Conservation (phyloP, 306 rosid species). For the Datisca glomerata region DNA sequence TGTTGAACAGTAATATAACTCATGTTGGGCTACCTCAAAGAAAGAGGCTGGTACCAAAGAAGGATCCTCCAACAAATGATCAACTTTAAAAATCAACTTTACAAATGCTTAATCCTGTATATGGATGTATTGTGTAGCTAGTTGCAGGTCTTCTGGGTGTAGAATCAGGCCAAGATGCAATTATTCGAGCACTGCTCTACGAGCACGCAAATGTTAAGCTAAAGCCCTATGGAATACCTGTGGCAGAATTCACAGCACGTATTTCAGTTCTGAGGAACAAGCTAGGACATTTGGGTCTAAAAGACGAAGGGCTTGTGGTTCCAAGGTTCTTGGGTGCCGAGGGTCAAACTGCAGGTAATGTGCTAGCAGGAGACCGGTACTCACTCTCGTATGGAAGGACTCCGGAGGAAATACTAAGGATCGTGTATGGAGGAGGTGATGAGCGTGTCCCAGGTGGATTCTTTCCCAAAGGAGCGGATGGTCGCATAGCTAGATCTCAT, state of each 20-base stretch:
- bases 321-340: conserved; percentile 29
- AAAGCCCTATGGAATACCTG: conserved; percentile 33
- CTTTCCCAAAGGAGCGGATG: conserved; percentile 56
- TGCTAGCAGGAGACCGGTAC: conserved; percentile 38
- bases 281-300: conserved; percentile 39
- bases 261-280: conserved; percentile 45
- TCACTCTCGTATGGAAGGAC: conserved; percentile 49
- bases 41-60: no score
- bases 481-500: conserved; percentile 41
- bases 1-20: no score
- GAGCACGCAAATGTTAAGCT: conserved; percentile 12
- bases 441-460: conserved; percentile 63
- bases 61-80: not conserved
- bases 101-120: conserved; percentile 4
- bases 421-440: conserved; percentile 46
- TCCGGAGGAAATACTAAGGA: conserved; percentile 59
- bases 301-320: conserved; percentile 72
- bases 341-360: conserved; percentile 28
- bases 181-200: conserved; percentile 45
- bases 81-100: not conserved
- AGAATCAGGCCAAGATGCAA: conserved; percentile 79
- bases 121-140: conserved; percentile 26
- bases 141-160: conserved; percentile 71
- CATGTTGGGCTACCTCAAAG: no score
- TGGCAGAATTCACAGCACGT: conserved; percentile 48